Base-by-base conservation (phyloP, 106 monocot species). In the Dendrobium chrysotoxum region DNA sequence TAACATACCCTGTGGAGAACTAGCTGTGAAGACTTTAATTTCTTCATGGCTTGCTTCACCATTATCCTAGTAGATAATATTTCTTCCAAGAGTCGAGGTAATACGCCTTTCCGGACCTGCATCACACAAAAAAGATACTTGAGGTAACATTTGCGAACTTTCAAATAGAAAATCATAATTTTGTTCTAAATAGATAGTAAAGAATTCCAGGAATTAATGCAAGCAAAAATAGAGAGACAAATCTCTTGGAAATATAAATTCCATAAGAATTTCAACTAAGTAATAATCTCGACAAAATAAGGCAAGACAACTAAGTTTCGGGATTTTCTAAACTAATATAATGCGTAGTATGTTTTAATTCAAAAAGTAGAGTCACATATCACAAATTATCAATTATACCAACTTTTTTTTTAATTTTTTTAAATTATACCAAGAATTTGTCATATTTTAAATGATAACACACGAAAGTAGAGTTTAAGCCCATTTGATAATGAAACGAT, bases 21-120 rank as follows among this genome's bases (percentile, higher is more conserved):
- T 85, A 86, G 81, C 72, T 98, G 84, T 70, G 95, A 92, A 83
- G 95, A 79, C 71, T 5, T 42, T 16, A 98, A 75, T 73, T 93
- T 95, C 89, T 95, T 98, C 95, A 98, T 95, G 77, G 91, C 85
- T 81, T 93, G 86, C 88, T 98, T 98, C 57, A 95, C 82, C 98
- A 98, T 93, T 84, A 98, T 91, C 81, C 98, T 95, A 58, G 98
- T 98, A 57, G 92, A 92, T 79, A 98, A 80, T 79, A 98, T 95
- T 86, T 98, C 98, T 28, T 94, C 92, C 64, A 98, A 85, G 47
- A 98, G 67, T 40, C 91, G 87, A 10, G 98, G 98, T 61, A 98
- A 66, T 30, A 98, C 89, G 61, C 98, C 98, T 86, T 83, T 88
- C 10, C 95, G 92, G n/a, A 98, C 85, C 96, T 97, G 79, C 64